Evolutionary conservation across 495 filamentous ascomycete species (phyloP).

Genomic region (Jackrogersella minutella): DNA sequence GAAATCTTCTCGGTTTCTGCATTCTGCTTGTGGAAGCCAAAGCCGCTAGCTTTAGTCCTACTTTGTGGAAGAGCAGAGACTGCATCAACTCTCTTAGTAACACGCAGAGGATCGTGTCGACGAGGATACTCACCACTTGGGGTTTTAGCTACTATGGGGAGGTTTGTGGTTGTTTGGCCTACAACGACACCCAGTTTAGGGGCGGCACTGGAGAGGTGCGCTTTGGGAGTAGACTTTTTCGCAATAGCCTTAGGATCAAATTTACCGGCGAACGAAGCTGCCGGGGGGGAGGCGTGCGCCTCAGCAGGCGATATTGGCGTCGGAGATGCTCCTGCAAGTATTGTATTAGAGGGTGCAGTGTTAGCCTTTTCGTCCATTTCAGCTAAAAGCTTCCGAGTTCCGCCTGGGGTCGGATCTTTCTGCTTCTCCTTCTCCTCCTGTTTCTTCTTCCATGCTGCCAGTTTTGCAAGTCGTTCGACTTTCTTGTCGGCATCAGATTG

Average conservation of each 20-base stretch:
- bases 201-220: constrained; percentile 55
- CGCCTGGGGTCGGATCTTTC: constrained; percentile 69
- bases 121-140: constrained; percentile 38
- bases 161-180: constrained; percentile 30
- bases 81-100: constrained; percentile 38
- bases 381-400: constrained; percentile 71
- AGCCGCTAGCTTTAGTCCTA: constrained; percentile 78
- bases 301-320: constrained; percentile 52
- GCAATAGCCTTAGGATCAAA: constrained; percentile 90
- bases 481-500: constrained; percentile 84
- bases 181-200: constrained; percentile 52
- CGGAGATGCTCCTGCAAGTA: constrained; percentile 64
- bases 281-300: constrained; percentile 50
- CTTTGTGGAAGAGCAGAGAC: constrained; percentile 65
- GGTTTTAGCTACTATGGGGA: constrained; percentile 27
- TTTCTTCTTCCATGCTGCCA: constrained; percentile 93
- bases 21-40: constrained; percentile 77
- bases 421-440: constrained; percentile 84
- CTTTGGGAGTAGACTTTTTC: constrained; percentile 69
- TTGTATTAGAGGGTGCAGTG: constrained; percentile 62
- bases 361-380: constrained; percentile 78
- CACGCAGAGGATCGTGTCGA: neutral
- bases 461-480: constrained; percentile 80
- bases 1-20: constrained; percentile 71
- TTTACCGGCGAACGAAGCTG: constrained; percentile 74